These are phyloP conservation scores for Nakazawaea laoshanensis DNA, from an alignment of 805 yeast species.

Conservation along the genomic window DNA sequence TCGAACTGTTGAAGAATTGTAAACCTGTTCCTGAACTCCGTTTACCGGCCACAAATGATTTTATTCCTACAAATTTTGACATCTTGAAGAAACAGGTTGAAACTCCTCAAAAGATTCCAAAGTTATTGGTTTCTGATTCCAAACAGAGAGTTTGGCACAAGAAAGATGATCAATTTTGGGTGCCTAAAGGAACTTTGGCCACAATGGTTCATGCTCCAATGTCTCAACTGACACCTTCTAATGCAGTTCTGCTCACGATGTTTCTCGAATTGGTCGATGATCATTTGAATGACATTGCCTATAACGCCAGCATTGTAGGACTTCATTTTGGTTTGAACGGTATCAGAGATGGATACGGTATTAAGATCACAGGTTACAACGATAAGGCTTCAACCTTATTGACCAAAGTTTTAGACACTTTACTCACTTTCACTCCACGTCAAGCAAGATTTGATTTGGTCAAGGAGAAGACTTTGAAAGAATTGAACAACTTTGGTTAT, in stretches of 20 bases:
- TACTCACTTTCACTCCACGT: constrained; percentile 42
- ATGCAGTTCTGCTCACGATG: constrained; percentile 50
- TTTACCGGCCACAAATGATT: constrained; percentile 69
- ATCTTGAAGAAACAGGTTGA: constrained; percentile 36
- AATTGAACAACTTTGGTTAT: constrained; percentile 59
- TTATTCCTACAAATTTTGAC: constrained; percentile 71
- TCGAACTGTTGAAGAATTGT: constrained; percentile 23
- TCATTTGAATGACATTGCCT: constrained; percentile 64
- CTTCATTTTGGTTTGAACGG: constrained; percentile 47
- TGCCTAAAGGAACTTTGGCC: constrained; percentile 75
- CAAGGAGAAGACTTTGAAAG: constrained; percentile 55
- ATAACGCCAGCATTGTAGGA: constrained; percentile 81
- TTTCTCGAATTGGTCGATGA: constrained; percentile 70
- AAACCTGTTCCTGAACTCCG: constrained; percentile 30
- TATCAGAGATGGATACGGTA: constrained; percentile 61
- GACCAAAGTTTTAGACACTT: constrained; percentile 46
- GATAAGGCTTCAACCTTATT: constrained; percentile 67
- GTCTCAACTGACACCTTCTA: constrained; percentile 48
- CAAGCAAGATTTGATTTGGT: constrained; percentile 56
- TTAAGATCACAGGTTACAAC: constrained; percentile 72
- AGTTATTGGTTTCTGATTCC: constrained; percentile 42
- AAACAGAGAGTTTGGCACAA: constrained; percentile 73
- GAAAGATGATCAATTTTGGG: constrained; percentile 80
- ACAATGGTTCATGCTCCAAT: constrained; percentile 59
- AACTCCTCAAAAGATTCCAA: constrained; percentile 46